Percentiles rank a stretch among this genome's conserved stretches.
These are phyloP conservation scores for Fagopyrum homotropicum DNA, from an alignment of 148 eudicot genomes.

Conservation along the genomic window DNA sequence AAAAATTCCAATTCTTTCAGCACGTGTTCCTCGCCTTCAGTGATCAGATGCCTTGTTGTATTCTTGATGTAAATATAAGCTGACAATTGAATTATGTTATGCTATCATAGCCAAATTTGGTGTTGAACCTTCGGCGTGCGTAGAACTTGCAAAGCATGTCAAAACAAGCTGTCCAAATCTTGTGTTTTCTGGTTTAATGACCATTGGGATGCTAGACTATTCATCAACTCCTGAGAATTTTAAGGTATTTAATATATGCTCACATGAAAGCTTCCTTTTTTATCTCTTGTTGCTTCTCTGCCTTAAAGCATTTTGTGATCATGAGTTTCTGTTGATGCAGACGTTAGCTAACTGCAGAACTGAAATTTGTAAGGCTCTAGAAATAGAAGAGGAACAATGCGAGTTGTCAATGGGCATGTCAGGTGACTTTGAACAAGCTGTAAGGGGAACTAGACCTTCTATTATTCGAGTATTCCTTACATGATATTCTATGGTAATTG, in stretches of 20 bases:
- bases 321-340: conserved; percentile 29
- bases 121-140: conserved; percentile 76
- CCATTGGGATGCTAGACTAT: conserved; percentile 95
- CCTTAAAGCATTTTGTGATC: conserved; percentile 13
- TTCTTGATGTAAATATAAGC: neutral
- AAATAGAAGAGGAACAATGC: conserved; percentile 70
- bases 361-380: conserved; percentile 77
- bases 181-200: conserved; percentile 90
- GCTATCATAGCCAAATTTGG: conserved; percentile 80
- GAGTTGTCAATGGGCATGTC: conserved; percentile 99
- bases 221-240: conserved; percentile 96
- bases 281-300: neutral
- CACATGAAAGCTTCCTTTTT: neutral
- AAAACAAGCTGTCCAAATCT: conserved; percentile 71
- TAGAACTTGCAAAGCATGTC: conserved; percentile 84
- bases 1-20: neutral
- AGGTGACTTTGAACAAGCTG: conserved; percentile 94
- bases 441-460: conserved; percentile 25
- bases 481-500: neutral
- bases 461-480: neutral
- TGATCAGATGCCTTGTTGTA: conserved; percentile 5
- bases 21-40: neutral
- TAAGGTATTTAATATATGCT: conserved; percentile 41
- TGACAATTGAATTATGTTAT: conserved; percentile 9
- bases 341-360: conserved; percentile 65